Conservation (phyloP, 805 yeast species). For the Scheffersomyces coipomensis region DNA sequence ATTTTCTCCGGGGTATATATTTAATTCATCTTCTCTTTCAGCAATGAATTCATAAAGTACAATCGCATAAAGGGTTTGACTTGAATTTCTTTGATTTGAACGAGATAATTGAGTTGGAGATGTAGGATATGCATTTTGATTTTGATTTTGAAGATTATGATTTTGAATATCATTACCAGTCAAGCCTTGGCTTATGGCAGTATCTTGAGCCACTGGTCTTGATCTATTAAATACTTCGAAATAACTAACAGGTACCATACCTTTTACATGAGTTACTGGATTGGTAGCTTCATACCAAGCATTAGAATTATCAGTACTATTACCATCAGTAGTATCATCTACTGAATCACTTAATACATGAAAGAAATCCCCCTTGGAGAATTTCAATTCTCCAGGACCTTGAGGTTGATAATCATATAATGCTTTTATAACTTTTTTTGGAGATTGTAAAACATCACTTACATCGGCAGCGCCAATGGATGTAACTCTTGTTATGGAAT, state of each 20-base stretch:
- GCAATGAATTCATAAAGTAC: conserved; percentile 87
- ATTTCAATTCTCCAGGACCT: conserved; percentile 76
- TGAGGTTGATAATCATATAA: conserved; percentile 73
- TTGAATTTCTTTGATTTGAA: conserved; percentile 21
- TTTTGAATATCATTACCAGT: background rate
- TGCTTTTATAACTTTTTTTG: conserved; percentile 84
- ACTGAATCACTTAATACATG: conserved; percentile 53
- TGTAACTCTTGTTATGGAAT: conserved; percentile 28
- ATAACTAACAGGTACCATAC: conserved; percentile 83
- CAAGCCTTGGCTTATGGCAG: background rate
- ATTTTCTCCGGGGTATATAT: conserved; percentile 81
- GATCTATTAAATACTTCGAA: conserved; percentile 77
- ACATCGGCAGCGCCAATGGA: conserved; percentile 14
- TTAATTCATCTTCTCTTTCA: conserved; percentile 79
- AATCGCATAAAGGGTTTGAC: conserved; percentile 70
- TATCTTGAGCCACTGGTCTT: conserved; percentile 29
- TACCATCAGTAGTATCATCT: conserved; percentile 20
- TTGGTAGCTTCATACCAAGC: conserved; percentile 88
- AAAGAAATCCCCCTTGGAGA: conserved; percentile 83
- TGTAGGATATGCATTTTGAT: background rate
- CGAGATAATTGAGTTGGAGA: conserved; percentile 14
- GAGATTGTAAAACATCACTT: conserved; percentile 44
- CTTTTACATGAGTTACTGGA: conserved; percentile 73
- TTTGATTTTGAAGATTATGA: background rate
- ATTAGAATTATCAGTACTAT: conserved; percentile 25